These are phyloP conservation scores for Claviceps quebecensis DNA, from an alignment of 2,329 filamentous ascomycete species.

Conservation along the genomic window DNA sequence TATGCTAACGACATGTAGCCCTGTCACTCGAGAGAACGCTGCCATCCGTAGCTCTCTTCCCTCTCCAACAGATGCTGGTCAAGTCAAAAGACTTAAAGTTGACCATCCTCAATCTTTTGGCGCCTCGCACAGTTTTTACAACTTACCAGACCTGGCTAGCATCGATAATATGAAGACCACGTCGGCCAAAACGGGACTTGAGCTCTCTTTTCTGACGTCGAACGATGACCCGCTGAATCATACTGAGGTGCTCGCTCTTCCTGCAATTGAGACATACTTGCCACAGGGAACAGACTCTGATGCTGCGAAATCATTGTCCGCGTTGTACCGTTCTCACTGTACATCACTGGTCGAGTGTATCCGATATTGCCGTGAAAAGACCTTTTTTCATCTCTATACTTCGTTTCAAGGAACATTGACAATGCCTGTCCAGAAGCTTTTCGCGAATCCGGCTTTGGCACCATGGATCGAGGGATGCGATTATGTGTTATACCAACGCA, in stretches of 20 bases:
- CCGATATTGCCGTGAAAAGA: constrained; percentile 91
- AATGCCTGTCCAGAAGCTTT: constrained; percentile 87
- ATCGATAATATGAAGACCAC: constrained; percentile 45
- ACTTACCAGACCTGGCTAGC: constrained; percentile 39
- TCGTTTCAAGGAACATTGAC: constrained; percentile 94
- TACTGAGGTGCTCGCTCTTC: constrained; percentile 62
- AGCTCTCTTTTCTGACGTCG: constrained; percentile 46
- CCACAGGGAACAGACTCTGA: constrained; percentile 74
- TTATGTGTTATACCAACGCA: constrained; percentile 89
- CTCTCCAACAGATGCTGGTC: constrained; percentile 16
- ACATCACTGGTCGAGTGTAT: constrained; percentile 93
- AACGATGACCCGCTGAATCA: constrained; percentile 38
- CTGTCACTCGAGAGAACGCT: constrained; percentile 16
- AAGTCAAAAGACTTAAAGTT: constrained; percentile 8
- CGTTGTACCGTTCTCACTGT: constrained; percentile 86
- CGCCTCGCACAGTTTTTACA: constrained; percentile 38
- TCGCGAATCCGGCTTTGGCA: constrained; percentile 66
- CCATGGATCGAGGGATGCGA: constrained; percentile 94
- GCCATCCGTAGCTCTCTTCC: constrained; percentile 14
- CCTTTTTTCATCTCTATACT: constrained; percentile 86
- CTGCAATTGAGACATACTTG: constrained; percentile 70
- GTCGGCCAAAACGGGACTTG: constrained; percentile 41
- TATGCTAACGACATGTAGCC: constrained; percentile 15
- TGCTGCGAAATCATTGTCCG: constrained; percentile 70
- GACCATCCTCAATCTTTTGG: constrained; percentile 7